Evolutionary conservation across 306 rosid species (phyloP).

Genomic region (Vicia faba): DNA sequence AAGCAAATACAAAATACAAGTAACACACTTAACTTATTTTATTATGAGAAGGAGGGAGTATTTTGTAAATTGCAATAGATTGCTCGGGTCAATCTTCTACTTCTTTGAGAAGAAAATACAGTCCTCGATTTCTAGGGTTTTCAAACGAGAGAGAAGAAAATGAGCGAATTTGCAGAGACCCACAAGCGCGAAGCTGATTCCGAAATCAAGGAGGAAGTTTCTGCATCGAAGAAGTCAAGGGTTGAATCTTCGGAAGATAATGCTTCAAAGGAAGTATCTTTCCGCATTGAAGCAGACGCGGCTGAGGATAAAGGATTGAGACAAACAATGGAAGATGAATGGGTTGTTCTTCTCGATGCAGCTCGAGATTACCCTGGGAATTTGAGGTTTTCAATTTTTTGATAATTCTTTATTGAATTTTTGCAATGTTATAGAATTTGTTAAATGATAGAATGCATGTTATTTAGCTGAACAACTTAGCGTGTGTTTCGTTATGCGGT

Average conservation of each 20-base stretch:
- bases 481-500: too few relatives aligned
- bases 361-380: conserved; percentile 57
- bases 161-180: conserved; percentile 31
- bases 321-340: conserved; percentile 85
- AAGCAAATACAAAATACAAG: too few relatives aligned
- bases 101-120: neutral
- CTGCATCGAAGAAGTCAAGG: conserved; percentile 35
- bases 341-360: conserved; percentile 70
- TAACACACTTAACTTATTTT: too few relatives aligned
- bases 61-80: too few relatives aligned
- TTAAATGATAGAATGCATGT: too few relatives aligned
- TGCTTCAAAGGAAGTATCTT: conserved; percentile 39
- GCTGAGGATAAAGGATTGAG: conserved; percentile 88
- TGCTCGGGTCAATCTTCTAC: too few relatives aligned
- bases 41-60: too few relatives aligned
- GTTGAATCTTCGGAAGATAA: conserved; percentile 28
- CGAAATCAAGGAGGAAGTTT: neutral
- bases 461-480: too few relatives aligned
- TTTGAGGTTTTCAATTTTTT: conserved; percentile 55
- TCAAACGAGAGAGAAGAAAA: conserved; percentile 10
- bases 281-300: conserved; percentile 72
- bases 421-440: too few relatives aligned
- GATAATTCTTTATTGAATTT: neutral
- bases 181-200: conserved; percentile 45
- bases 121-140: conserved; percentile 32